Percentiles rank a stretch among this genome's conserved stretches.
Evolutionary conservation across 2,329 filamentous ascomycete species (phyloP).

Genomic region (Fusarium chaquense): DNA sequence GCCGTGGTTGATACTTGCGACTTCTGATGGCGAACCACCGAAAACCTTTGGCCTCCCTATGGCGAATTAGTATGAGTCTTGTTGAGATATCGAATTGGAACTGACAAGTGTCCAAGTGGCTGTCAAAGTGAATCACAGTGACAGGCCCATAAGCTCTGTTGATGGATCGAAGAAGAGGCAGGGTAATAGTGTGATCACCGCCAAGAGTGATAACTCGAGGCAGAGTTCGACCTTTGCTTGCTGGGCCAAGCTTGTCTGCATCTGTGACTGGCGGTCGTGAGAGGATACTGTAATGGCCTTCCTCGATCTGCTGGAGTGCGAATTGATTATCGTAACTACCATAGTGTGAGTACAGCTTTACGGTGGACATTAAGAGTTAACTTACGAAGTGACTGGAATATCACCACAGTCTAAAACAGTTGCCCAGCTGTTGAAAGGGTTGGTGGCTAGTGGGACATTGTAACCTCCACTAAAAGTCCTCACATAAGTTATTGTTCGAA

Average conservation of each 20-base stretch:
- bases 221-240: conserved; percentile 79
- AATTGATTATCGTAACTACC: conserved; percentile 82
- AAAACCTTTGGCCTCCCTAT: conserved; percentile 86
- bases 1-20: conserved; percentile 85
- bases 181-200: conserved; percentile 72
- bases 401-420: conserved; percentile 86
- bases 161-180: conserved; percentile 69
- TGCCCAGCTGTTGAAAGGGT: conserved; percentile 85
- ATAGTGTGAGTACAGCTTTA: background rate
- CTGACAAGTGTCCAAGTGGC: conserved; percentile 75
- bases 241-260: conserved; percentile 73
- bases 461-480: conserved; percentile 76
- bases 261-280: conserved; percentile 78
- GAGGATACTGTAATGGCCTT: conserved; percentile 82
- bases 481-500: background rate
- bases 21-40: conserved; percentile 80
- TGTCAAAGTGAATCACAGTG: conserved; percentile 73
- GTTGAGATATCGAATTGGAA: rapidly evolving
- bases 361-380: rapidly evolving
- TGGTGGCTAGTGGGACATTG: conserved; percentile 83
- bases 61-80: rapidly evolving
- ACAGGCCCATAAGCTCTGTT: conserved; percentile 71
- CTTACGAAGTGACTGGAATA: conserved; percentile 85
- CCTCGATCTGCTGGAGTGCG: conserved; percentile 86
- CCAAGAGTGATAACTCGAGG: conserved; percentile 84